These are phyloP conservation scores for Lachnellula arida DNA, from an alignment of 2,329 filamentous ascomycete species.

Conservation along the genomic window DNA sequence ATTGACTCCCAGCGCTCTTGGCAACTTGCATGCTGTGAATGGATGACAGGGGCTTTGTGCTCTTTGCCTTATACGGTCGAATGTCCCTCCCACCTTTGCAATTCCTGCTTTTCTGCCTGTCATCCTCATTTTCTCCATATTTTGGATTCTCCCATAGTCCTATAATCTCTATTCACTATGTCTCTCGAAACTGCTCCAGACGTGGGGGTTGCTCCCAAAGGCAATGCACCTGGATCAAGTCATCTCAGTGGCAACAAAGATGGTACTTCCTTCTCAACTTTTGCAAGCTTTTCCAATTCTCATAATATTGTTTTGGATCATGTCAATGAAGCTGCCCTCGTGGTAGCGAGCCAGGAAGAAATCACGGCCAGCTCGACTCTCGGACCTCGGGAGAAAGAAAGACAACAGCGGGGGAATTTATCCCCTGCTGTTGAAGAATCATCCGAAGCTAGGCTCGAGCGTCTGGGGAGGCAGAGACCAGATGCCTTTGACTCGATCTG, in stretches of 20 bases:
- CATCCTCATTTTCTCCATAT: background rate
- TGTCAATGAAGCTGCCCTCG: background rate
- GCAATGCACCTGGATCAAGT: background rate
- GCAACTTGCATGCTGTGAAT: background rate
- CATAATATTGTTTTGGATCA: background rate
- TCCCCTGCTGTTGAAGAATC: constrained; percentile 26
- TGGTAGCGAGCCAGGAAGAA: background rate
- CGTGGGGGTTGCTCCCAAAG: background rate
- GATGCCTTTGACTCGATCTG: constrained; percentile 45
- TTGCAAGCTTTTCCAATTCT: background rate
- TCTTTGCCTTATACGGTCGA: background rate
- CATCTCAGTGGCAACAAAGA: background rate
- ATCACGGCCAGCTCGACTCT: constrained; percentile 6
- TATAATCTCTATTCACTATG: background rate
- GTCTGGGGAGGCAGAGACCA: constrained; percentile 54
- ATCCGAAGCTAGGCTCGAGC: constrained; percentile 40
- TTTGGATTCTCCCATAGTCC: background rate
- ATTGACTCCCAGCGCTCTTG: background rate
- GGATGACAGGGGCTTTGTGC: background rate
- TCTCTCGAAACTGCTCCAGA: background rate
- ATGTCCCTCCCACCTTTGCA: background rate
- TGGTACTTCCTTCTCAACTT: background rate
- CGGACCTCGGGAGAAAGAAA: constrained; percentile 12
- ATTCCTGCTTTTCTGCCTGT: background rate
- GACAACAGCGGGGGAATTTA: constrained; percentile 1